phyloP scores from a whole-genome alignment of 2,329 filamentous ascomycete genomes.

The Epichloe brachyelytri region DNA sequence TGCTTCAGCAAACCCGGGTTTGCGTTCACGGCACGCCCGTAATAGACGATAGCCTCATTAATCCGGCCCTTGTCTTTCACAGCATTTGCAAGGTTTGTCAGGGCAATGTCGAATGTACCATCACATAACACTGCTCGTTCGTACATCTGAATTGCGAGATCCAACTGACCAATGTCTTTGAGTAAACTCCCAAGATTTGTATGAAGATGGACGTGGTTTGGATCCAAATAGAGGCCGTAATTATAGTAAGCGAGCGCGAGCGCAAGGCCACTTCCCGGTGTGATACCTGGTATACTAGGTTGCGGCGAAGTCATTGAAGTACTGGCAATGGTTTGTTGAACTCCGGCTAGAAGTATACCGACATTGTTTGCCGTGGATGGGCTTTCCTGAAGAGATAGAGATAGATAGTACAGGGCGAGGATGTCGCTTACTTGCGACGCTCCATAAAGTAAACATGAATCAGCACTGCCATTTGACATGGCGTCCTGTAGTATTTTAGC shows the following conservation, averaged over 20 bases:
- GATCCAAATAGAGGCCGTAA: conserved; percentile 77
- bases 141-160: conserved; percentile 92
- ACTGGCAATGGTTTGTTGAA: conserved; percentile 52
- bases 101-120: conserved; percentile 87
- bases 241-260: conserved; percentile 90
- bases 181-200: conserved; percentile 91
- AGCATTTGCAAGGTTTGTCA: conserved; percentile 93
- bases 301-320: conserved; percentile 15
- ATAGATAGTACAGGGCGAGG: conserved; percentile 87
- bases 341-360: conserved; percentile 87
- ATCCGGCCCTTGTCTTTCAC: conserved; percentile 94
- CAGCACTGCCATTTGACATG: conserved; percentile 60
- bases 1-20: conserved; percentile 92
- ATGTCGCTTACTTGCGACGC: conserved; percentile 81
- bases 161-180: conserved; percentile 90
- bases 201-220: conserved; percentile 86
- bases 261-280: conserved; percentile 74
- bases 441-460: conserved; percentile 42
- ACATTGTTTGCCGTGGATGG: conserved; percentile 98
- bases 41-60: conserved; percentile 83
- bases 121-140: conserved; percentile 88
- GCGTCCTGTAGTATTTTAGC: conserved; percentile 97
- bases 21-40: conserved; percentile 77
- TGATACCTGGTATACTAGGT: conserved; percentile 59
- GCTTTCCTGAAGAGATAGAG: conserved; percentile 84